A percentile compares a stretch with the other conserved stretches of the same genome.
Evolutionary conservation across 2,329 filamentous ascomycete species (phyloP).

Genomic region (Fusarium scirpi): DNA sequence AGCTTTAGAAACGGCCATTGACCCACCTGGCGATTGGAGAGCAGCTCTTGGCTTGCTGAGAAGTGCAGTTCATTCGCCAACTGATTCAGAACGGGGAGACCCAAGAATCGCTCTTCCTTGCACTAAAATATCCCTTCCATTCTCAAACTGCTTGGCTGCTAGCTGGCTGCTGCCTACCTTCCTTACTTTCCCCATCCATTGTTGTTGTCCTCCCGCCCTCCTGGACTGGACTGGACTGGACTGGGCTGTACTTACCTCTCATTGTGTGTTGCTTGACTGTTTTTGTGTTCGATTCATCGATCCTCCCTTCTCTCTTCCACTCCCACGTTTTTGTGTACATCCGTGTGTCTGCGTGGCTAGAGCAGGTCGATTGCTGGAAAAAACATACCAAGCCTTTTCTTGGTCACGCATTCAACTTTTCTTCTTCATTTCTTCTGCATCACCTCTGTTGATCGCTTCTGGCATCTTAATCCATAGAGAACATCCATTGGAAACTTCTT

Average conservation of each 20-base stretch:
- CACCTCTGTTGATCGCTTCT: not conserved
- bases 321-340: slow-evolving; percentile 31
- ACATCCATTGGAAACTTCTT: slow-evolving; percentile 24
- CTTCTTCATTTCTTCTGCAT: not conserved
- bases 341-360: not conserved
- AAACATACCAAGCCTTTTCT: slow-evolving; percentile 17
- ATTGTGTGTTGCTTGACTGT: not conserved
- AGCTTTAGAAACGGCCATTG: not conserved
- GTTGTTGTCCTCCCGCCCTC: slow-evolving; percentile 25
- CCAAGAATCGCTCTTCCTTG: slow-evolving; percentile 1
- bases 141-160: slow-evolving; percentile 7
- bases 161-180: too few species aligned
- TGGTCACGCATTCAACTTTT: not conserved
- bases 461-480: not conserved
- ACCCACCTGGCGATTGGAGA: not conserved
- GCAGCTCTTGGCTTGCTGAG: slow-evolving; percentile 7
- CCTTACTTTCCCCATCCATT: not conserved
- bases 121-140: slow-evolving; percentile 19
- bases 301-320: slow-evolving; percentile 24
- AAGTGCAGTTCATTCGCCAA: slow-evolving; percentile 11
- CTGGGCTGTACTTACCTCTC: not conserved
- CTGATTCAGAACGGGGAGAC: not conserved
- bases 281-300: slow-evolving; percentile 14
- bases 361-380: not conserved
- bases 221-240: too few species aligned